A percentile compares a stretch with the other conserved stretches of the same genome.
Conservation (phyloP, 164 flowering plant species). For the Nymphaea thermarum region DNA sequence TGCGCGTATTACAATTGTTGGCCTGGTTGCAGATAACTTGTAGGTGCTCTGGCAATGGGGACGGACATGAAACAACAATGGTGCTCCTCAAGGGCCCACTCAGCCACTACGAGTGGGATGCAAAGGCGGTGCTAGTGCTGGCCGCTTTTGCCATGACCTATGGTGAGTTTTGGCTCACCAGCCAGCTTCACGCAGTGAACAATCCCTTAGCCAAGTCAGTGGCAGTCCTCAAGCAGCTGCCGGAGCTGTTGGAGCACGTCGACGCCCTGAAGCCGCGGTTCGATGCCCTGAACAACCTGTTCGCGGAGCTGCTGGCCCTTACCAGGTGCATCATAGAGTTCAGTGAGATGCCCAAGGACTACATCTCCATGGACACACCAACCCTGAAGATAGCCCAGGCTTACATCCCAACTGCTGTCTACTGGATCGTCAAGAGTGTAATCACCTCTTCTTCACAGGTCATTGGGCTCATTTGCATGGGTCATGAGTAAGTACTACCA, state of each 20-base stretch:
- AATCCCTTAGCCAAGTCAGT: constrained; percentile 35
- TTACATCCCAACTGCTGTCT: constrained; percentile 38
- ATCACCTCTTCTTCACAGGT: constrained; percentile 35
- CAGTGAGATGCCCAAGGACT: constrained; percentile 27
- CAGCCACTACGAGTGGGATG: constrained; percentile 51
- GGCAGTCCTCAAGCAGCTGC: constrained; percentile 36
- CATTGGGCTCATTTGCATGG: constrained; percentile 28
- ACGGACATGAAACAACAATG: constrained; percentile 35
- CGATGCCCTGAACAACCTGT: constrained; percentile 35
- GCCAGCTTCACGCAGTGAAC: constrained; percentile 23
- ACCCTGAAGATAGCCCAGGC: constrained; percentile 15
- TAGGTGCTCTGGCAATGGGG: constrained; percentile 18
- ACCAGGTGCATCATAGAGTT: constrained; percentile 34
- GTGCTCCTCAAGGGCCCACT: constrained; percentile 34
- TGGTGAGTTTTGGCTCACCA: constrained; percentile 47
- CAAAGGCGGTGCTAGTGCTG: constrained; percentile 47
- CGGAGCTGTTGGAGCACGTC: constrained; percentile 18
- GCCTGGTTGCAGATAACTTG: constrained; percentile 29
- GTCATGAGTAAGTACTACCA: constrained; percentile 56
- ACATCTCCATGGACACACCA: constrained; percentile 22
- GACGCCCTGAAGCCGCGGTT: constrained; percentile 23
- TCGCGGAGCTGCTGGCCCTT: constrained; percentile 32
- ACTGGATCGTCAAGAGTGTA: constrained; percentile 61
- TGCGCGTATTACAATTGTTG: neutral
- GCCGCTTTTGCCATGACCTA: constrained; percentile 51